Conservation (phyloP, 2,329 filamentous ascomycete genomes). For the Aspergillus quadrilineatus region DNA sequence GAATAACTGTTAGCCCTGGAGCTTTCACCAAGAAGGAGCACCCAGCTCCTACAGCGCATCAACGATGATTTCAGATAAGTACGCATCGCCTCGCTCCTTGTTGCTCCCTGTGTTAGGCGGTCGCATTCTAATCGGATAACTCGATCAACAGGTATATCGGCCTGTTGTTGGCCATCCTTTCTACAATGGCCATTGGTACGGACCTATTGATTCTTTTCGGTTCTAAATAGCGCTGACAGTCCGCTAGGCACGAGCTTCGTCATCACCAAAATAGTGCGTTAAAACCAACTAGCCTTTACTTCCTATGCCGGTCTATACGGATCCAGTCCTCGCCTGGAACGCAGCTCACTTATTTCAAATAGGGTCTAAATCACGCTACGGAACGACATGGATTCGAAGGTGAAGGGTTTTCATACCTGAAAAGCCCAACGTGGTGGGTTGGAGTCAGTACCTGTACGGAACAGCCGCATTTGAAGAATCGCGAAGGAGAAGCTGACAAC, state of each 20-base stretch:
- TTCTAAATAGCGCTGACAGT: conserved; percentile 13
- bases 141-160: conserved; percentile 44
- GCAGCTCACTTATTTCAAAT: conserved; percentile 22
- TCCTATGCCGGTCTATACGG: conserved; percentile 9
- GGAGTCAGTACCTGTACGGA: conserved; percentile 81
- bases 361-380: conserved; percentile 88
- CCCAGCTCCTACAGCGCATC: conserved; percentile 33
- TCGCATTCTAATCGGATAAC: conserved; percentile 22
- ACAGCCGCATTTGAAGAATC: conserved; percentile 15
- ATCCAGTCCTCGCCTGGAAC: conserved; percentile 3
- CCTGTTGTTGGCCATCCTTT: conserved; percentile 47
- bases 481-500: conserved; percentile 23
- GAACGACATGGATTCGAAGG: conserved; percentile 94
- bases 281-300: conserved; percentile 7
- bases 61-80: conserved; percentile 47
- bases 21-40: conserved; percentile 35
- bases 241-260: conserved; percentile 85
- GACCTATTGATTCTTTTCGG: not conserved
- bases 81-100: conserved; percentile 19
- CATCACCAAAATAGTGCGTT: conserved; percentile 90
- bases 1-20: conserved; percentile 32
- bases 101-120: conserved; percentile 4
- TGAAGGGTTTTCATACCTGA: conserved; percentile 90
- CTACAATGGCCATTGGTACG: conserved; percentile 50
- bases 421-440: conserved; percentile 95